These are phyloP conservation scores for Xylaria bambusicola DNA, from an alignment of 495 filamentous ascomycete genomes.

Conservation along the genomic window DNA sequence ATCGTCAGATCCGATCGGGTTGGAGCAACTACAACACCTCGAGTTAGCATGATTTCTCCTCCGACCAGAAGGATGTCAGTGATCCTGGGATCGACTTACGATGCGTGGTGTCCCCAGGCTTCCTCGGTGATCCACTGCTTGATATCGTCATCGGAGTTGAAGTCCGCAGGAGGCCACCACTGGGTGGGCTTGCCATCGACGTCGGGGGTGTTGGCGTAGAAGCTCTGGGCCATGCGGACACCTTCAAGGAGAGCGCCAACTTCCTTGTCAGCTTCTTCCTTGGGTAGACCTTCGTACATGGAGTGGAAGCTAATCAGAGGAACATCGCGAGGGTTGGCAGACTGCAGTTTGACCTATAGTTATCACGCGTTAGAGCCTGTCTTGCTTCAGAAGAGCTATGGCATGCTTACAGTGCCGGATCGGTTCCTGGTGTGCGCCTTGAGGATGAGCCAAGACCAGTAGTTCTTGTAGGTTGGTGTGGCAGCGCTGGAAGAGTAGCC, in stretches of 20 bases:
- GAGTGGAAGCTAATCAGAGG: conserved; percentile 58
- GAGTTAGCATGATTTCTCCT: no score
- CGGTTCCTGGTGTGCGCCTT: conserved; percentile 55
- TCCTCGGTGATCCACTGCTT: conserved; percentile 51
- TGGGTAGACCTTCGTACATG: conserved; percentile 42
- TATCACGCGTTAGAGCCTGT: not conserved
- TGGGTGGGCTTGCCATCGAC: conserved; percentile 50
- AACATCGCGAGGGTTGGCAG: conserved; percentile 55
- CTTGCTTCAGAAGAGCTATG: not conserved
- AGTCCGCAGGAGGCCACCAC: conserved; percentile 47
- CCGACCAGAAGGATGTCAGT: no score
- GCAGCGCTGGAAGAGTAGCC: conserved; percentile 33
- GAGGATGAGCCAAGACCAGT: conserved; percentile 52
- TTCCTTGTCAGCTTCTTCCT: conserved; percentile 31
- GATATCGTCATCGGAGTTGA: conserved; percentile 42
- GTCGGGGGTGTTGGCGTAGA: conserved; percentile 46
- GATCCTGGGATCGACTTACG: conserved; percentile 12
- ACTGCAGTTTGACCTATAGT: conserved; percentile 41
- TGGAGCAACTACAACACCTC: conserved; percentile 47
- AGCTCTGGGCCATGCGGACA: conserved; percentile 39
- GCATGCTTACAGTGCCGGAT: conserved; percentile 49
- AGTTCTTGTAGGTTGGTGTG: conserved; percentile 32
- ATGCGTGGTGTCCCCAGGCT: conserved; percentile 63
- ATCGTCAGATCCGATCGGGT: conserved; percentile 55
- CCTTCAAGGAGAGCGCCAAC: conserved; percentile 45